These are phyloP conservation scores for Pichia terricola DNA, from an alignment of 1,139 yeast genomes.

Conservation along the genomic window DNA sequence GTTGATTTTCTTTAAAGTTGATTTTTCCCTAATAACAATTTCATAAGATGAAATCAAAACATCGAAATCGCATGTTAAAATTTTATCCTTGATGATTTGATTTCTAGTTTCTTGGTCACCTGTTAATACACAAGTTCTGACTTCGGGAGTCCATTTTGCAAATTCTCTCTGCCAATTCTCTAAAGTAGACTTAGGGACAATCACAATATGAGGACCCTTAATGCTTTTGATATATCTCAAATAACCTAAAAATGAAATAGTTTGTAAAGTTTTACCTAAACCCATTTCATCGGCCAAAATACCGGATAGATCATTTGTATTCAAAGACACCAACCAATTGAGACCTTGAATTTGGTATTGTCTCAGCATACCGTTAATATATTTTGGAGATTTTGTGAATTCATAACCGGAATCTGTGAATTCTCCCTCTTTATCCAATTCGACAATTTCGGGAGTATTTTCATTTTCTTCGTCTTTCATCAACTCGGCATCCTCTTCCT, in stretches of 20 bases:
- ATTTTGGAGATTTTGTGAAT: slow-evolving; percentile 58
- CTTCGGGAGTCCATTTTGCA: slow-evolving; percentile 72
- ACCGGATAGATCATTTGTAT: slow-evolving; percentile 80
- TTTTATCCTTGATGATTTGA: slow-evolving; percentile 38
- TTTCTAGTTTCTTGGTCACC: slow-evolving; percentile 65
- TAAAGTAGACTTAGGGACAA: slow-evolving; percentile 71
- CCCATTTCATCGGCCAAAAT: slow-evolving; percentile 99
- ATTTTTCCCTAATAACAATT: slow-evolving; percentile 65
- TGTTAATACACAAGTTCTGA: slow-evolving; percentile 54
- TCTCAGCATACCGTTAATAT: slow-evolving; percentile 53
- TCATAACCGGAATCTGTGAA: slow-evolving; percentile 43
- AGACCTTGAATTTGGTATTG: slow-evolving; percentile 90
- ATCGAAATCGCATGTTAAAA: slow-evolving; percentile 59
- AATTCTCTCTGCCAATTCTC: slow-evolving; percentile 78
- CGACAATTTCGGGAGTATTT: slow-evolving; percentile 39
- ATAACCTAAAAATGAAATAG: slow-evolving; percentile 75
- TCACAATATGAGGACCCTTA: slow-evolving; percentile 64
- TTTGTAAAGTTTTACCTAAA: slow-evolving; percentile 88
- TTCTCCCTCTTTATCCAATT: slow-evolving; percentile 28
- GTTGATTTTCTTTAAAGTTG: slow-evolving; percentile 50
- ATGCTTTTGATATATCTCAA: slow-evolving; percentile 50
- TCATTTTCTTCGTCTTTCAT: slow-evolving; percentile 27
- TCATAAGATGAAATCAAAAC: slow-evolving; percentile 69
- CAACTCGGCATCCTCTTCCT: slow-evolving; percentile 44
- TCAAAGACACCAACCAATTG: slow-evolving; percentile 80